These are phyloP conservation scores for Penicillium sp. DNA, from an alignment of 2,329 filamentous ascomycete genomes.

Conservation along the genomic window DNA sequence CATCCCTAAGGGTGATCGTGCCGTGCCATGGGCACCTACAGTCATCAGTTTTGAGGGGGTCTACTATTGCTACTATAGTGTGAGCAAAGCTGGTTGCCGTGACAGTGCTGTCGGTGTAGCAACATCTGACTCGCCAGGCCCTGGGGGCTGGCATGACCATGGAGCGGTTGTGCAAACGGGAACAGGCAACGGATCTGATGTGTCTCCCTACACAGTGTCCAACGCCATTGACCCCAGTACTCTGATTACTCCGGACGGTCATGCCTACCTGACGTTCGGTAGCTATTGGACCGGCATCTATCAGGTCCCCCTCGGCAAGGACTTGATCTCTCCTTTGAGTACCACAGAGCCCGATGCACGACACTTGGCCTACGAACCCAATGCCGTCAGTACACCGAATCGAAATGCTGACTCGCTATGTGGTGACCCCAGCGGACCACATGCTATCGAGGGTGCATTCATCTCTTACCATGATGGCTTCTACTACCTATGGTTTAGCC, in stretches of 20 bases:
- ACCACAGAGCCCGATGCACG: conserved; percentile 24
- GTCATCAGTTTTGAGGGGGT: conserved; percentile 54
- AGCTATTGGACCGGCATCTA: conserved; percentile 68
- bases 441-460: conserved; percentile 34
- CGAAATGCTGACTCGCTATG: conserved; percentile 27
- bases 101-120: conserved; percentile 62
- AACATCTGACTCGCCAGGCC: conserved; percentile 43
- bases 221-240: conserved; percentile 62
- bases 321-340: conserved; percentile 24
- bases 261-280: conserved; percentile 59
- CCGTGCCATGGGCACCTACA: conserved; percentile 56
- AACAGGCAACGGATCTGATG: conserved; percentile 27
- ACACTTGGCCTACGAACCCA: conserved; percentile 32
- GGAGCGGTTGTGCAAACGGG: conserved; percentile 36
- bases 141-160: conserved; percentile 38
- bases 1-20: conserved; percentile 35
- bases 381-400: conserved; percentile 17
- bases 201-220: conserved; percentile 44
- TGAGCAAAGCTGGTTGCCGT: conserved; percentile 60
- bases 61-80: conserved; percentile 66
- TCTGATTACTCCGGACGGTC: conserved; percentile 37
- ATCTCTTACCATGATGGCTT: conserved; percentile 29
- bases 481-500: conserved; percentile 39
- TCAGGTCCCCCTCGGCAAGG: conserved; percentile 51
- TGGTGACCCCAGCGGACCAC: conserved; percentile 30